Base-by-base conservation (phyloP, 106 monocot genomes). In the Acanthochlamys bracteata region DNA sequence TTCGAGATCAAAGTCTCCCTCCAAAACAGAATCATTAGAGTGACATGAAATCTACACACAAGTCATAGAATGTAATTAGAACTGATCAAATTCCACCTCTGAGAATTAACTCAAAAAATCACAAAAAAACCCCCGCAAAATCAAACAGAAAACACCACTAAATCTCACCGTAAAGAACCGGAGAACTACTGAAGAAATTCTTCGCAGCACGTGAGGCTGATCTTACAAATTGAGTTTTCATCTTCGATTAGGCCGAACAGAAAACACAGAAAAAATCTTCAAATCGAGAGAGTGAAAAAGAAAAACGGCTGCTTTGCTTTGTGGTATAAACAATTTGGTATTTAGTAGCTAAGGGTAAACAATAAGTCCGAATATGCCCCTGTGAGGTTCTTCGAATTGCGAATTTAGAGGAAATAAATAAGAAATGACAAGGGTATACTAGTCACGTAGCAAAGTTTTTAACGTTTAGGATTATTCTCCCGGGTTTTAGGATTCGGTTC, bases 141-240 rank as follows among this genome's bases (percentile, higher is more conserved):
- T 16, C 1, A 26, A 15, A 15, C 7, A 39, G 17, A 60, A 13
- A 9, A 27, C 19, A 17, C 11, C 26, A 27, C 8, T 6, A 42
- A 2, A 25, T 20, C 57, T 67, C 65, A 79, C 76, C 76, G 39
- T 51, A 42, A 14, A 70, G 45, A 25, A 74, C 25, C 40, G 74
- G 66, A 39, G 83, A 71, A 20, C 40, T 60, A 49, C 67, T 77
- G 60, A 80, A 69, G 58, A 80, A 24, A 39, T 80, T 56, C 66
- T 78, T 79, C 40, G 58, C 72, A 39, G 88, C 55, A 74, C 68
- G 74, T 6, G 75, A 65, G 22, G 83, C 80, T 10, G 83, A 80
- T 66, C 78, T 59, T 56, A 33, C 58, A 25, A 88, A 53, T 72
- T 73, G 74, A 21, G 75, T 77, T 63, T 71, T 74, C 83, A 83